These are phyloP conservation scores for Acacia pycnantha DNA, from an alignment of 331 rosid species.

Conservation along the genomic window DNA sequence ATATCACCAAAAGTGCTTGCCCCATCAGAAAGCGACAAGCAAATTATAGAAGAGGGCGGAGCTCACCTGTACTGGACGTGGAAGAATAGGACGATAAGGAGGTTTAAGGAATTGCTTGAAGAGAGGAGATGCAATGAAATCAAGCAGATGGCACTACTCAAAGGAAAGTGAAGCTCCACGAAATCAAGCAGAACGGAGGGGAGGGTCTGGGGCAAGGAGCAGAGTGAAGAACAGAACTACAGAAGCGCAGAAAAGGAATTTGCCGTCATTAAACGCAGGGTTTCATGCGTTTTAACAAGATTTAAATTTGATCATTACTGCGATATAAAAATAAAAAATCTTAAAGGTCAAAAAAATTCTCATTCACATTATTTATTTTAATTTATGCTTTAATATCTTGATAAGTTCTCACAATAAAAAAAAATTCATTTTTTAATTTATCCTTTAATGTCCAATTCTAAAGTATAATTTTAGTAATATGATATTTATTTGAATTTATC, in stretches of 20 bases:
- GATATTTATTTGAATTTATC: too few relatives aligned
- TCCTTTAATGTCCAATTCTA: too few relatives aligned
- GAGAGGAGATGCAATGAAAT: neutral
- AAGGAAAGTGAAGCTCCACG: neutral
- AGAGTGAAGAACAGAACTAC: neutral
- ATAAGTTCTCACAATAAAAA: too few relatives aligned
- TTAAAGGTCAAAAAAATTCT: too few relatives aligned
- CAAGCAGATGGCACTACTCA: neutral
- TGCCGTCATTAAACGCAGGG: neutral
- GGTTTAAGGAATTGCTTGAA: neutral
- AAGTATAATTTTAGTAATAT: too few relatives aligned
- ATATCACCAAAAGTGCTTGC: too few relatives aligned
- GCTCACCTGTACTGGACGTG: neutral
- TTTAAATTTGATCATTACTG: too few relatives aligned
- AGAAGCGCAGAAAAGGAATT: neutral
- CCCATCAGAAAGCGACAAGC: neutral
- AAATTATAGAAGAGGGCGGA: neutral
- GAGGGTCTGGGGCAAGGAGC: neutral
- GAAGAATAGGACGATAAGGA: neutral
- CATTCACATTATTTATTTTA: too few relatives aligned
- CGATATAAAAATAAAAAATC: too few relatives aligned
- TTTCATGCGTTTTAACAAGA: neutral
- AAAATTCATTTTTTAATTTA: too few relatives aligned
- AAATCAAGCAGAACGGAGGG: neutral
- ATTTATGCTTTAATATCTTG: too few relatives aligned